A percentile compares a stretch with the other conserved stretches of the same genome.
Conservation (phyloP, 495 filamentous ascomycete genomes). For the Mycothermus thermophilus region DNA sequence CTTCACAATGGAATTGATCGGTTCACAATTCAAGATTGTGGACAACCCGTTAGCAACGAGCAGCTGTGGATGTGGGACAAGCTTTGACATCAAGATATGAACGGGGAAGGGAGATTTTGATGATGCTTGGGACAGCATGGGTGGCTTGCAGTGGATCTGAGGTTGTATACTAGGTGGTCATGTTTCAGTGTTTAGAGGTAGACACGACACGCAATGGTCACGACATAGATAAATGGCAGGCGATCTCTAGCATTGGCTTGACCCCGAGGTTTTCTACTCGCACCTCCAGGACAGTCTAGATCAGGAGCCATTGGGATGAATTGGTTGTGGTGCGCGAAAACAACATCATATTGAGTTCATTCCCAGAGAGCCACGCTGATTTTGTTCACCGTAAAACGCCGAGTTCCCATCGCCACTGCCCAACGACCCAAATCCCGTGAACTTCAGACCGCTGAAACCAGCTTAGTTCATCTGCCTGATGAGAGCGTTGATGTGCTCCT, state of each 20-base stretch:
- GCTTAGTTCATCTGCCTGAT: slow-evolving; percentile 96
- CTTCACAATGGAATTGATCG: slow-evolving; percentile 93
- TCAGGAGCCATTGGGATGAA: slow-evolving; percentile 12
- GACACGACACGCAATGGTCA: not conserved
- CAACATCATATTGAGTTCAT: slow-evolving; percentile 20
- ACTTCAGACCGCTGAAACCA: slow-evolving; percentile 15
- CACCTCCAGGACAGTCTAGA: slow-evolving; percentile 11
- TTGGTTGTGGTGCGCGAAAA: slow-evolving; percentile 11
- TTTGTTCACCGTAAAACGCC: slow-evolving; percentile 21
- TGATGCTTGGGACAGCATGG: not conserved
- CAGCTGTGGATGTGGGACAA: slow-evolving; percentile 95
- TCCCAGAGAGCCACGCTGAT: slow-evolving; percentile 14
- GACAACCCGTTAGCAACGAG: slow-evolving; percentile 83
- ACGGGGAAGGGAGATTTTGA: not conserved
- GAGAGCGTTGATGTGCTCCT: slow-evolving; percentile 95
- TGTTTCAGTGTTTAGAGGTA: not conserved
- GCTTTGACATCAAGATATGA: slow-evolving; percentile 77
- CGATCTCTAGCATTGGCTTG: slow-evolving; percentile 16
- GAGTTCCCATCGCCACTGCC: slow-evolving; percentile 23
- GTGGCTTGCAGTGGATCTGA: too few relatives aligned
- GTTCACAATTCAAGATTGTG: slow-evolving; percentile 92
- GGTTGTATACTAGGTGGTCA: not conserved
- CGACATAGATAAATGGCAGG: not conserved
- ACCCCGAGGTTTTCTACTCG: too few relatives aligned
- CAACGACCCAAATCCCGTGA: slow-evolving; percentile 24